Base-by-base conservation (phyloP, 192 early-diverging fungal species). In the Rhizophagus sp. region DNA sequence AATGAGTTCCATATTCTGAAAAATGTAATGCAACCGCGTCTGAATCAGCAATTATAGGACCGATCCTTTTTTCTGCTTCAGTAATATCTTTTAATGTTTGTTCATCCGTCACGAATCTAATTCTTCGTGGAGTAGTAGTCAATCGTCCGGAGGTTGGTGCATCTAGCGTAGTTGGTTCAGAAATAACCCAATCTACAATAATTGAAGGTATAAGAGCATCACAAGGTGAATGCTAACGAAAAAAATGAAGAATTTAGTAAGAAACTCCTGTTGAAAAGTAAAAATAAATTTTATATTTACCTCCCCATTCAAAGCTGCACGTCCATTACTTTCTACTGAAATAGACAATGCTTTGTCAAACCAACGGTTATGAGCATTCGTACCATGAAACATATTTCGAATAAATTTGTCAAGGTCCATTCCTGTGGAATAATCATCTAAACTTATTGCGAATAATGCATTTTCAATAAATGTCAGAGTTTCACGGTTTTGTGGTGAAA, bases 331-430 rank as follows among this genome's bases (percentile, higher is more conserved):
- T 68, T 93, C 92, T 67, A 96, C 85, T 36, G 89, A 82, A 39
- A 95, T 75, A 19, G 85, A 90, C n/a, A 94, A 70, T 9, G 87
- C 87, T 83, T 96, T 97, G 84, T 97, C 96, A 79, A 93, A 95
- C 96, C 96, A 97, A 4, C 96, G 88, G 81, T 97, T 97, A 83
- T 90, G 91, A 5, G 93, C 95, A n/a, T 83, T 84, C 25, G 86
- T 79, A 4, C 88, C 90, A 77, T 94, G 91, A 81, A 93, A 90
- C 4, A 82, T 85, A 76, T 84, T 87, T 49, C 86, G 81, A 27
- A 80, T 67, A 61, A 84, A 84, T 8, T 81, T 70, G n/a, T 82
- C 73, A 52, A 85, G 71, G 62, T 83, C 64, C 0, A 36, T 24
- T 9, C 87, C 86, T 19, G 83, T 79, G 33, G 81, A 81, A 68